Evolutionary conservation across 148 eudicot genomes (phyloP).

Genomic region (Beta vulgaris): DNA sequence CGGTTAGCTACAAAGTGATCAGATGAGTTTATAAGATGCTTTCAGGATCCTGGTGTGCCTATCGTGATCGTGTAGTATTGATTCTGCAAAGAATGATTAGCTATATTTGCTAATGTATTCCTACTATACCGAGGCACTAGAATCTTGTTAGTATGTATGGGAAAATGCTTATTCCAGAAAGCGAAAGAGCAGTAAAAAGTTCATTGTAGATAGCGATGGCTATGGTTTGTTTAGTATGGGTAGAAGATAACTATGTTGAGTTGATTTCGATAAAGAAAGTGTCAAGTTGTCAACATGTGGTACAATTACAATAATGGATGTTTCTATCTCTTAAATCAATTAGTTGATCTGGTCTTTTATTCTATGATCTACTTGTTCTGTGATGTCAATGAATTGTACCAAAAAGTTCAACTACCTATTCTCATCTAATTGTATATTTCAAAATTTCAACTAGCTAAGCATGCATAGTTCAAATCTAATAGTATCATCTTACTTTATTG

Average conservation of each 20-base stretch:
- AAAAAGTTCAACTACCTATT: no score
- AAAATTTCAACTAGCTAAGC: background rate
- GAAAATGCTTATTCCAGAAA: background rate
- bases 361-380: background rate
- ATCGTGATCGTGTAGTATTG: background rate
- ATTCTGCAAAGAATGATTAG: background rate
- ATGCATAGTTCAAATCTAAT: no score
- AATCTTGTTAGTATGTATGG: background rate
- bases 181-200: background rate
- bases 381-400: background rate
- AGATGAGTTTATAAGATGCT: background rate
- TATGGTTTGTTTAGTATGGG: background rate
- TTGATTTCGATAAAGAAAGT: background rate
- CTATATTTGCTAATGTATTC: background rate
- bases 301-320: background rate
- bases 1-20: background rate
- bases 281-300: background rate
- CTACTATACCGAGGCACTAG: background rate
- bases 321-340: background rate
- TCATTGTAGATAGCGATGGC: background rate
- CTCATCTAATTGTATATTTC: no score
- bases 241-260: background rate
- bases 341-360: background rate
- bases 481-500: no score
- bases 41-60: background rate